Base-by-base conservation (phyloP, 441 rosid species). In the Metrosideros polymorpha region DNA sequence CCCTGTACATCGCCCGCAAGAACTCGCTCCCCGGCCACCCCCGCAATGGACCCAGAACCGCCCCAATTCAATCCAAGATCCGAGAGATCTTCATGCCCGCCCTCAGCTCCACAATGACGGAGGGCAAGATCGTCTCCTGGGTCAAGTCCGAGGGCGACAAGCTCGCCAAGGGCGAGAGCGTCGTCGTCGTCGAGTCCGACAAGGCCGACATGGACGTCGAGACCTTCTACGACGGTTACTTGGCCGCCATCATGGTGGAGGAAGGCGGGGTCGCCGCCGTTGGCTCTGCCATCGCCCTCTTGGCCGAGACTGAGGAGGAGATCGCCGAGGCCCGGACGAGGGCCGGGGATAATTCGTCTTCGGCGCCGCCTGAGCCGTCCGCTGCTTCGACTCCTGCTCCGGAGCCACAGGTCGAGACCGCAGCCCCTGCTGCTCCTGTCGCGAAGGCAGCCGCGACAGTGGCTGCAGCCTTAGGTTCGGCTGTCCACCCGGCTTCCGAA, bases 141-240 rank as follows among this genome's bases (percentile, higher is more conserved):
- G 90, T 94, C 89, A 97, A 94, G 90, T 94, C 98, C 30, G 99
- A 97, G 86, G 99, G 99, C 52, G 99, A 97, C 88, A 91, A 91
- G 63, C 96, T 97, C 50, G 92, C 96, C 57, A 96, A 95, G 85
- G 99, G 99, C 32, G 98, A 97, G 86, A 97, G 99, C 88, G 99
- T 96, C 53, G 99, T 97, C 29, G 99, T 97, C 29, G 99, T 97
- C 24, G 98, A 97, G 90, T 97, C 99, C 82, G 99, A 96, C 90
- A 97, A 97, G 88, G 99, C 99, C 13, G 99, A 97, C 89, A 96
- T 97, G 99, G 99, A 97, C 77, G 99, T 97, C 13, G 99, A 98
- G 91, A 96, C 99, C 24, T 98, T 98, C 89, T 96, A 98, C 84
- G 98, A 98, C 43, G 99, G 98, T 17, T 94, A 95, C 86, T 96